Base-by-base conservation (phyloP, 1,139 yeast species). In the Taphrina pruni region DNA sequence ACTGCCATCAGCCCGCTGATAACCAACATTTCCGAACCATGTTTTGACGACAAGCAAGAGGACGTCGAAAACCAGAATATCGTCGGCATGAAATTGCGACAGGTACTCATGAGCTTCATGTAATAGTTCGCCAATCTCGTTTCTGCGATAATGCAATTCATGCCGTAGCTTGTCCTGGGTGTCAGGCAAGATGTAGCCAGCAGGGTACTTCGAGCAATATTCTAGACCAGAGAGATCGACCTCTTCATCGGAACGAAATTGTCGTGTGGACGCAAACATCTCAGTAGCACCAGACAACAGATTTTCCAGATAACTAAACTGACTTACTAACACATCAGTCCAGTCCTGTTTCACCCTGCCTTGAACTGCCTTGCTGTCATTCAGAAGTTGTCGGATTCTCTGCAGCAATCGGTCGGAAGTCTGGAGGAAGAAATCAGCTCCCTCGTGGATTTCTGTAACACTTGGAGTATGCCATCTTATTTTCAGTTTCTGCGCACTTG, bases 21-120 rank as follows among this genome's bases (percentile, higher is more conserved):
- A 83, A 0, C 97, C 96, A 38, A 89, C 89, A 76, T 92, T 96
- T 20, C 90, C 84, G 72, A 94, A 86, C 92, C 96, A 94, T 11
- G 89, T 86, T 74, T 89, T 87, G 68, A 89, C 77, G 1, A 88
- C 88, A 75, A 87, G 86, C 60, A 92, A 79, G 62, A 88, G 82
- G 57, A 87, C 86, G 73, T 87, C 87, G 77, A 88, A 85, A 21
- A 90, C 78, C 20, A 86, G 85, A n/a, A 90, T 85, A 72, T 90
- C 89, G 72, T 89, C 92, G 69, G 85, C 87, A 70, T 84, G 84
- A 69, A 84, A 79, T 3, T 81, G 77, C 2, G 78, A 75, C 72
- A 92, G 77, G 73, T 84, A 85, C 50, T 79, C 76, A 73, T 83
- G 84, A 21, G 90, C 79, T 6, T 82, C 81, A 75, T 90, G 96